Base-by-base conservation (phyloP, 805 yeast species). In the Candida takata region DNA sequence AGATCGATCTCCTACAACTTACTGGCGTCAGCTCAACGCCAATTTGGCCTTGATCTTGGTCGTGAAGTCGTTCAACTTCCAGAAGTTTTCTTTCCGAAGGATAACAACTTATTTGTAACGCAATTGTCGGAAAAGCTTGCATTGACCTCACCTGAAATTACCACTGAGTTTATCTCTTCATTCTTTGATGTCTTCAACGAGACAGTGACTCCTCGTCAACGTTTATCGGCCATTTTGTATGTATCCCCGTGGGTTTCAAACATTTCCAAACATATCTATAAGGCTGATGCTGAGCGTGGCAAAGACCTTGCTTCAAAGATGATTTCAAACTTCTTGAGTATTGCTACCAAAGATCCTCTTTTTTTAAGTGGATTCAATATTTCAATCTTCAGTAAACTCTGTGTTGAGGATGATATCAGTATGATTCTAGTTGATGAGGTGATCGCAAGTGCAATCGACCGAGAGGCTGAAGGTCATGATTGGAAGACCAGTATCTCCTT, bases 171-270 rank as follows among this genome's bases (percentile, higher is more conserved):
- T 38, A 43, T 73, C 17, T 44, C 42, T 15, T 69, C 72, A 1
- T 69, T 70, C 44, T 71, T 78, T 53, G 63, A 61, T 26, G 75
- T 82, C 1, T 70, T 68, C 40, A 73, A 65, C 38, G 61, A 51
- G 52, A 64, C 64, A 65, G 43, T 39, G 7, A 42, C 54, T 2
- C 31, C 54, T 23, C 55, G 57, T 23, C 58, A 54, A 35, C 42
- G 52, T 10, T 34, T 49, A n/a, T 40, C 57, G 12, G 47, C 57
- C 4, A 43, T 54, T 14, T 50, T 70, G 34, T 77, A 77, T 49
- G 61, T 78, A 9, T 64, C 82, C 0, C 88, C 92, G 3, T 86
- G 95, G 95, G 65, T 82, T 12, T 70, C 70, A 17, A 81, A 84
- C 47, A 64, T 84, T 17, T 74, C 76, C 51, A 64, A 66, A 11